A percentile compares a stretch with the other conserved stretches of the same genome.
Conservation (phyloP, 306 rosid species). For the Cucumis melo region DNA sequence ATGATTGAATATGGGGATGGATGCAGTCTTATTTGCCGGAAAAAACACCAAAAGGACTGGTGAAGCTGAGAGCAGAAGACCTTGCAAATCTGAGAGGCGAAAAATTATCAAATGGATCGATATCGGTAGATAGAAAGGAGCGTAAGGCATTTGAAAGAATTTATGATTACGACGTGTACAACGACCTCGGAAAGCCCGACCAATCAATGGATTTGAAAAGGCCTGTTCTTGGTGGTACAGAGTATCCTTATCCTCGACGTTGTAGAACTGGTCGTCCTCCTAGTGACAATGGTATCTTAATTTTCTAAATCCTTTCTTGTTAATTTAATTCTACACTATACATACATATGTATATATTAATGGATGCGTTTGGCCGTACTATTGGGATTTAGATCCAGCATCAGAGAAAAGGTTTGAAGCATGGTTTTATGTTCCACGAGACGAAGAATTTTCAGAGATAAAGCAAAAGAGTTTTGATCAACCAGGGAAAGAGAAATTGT, state of each 20-base stretch:
- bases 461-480: too few relatives aligned
- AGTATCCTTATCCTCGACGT: conserved; percentile 9
- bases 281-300: too few relatives aligned
- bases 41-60: conserved; percentile 23
- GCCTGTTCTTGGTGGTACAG: conserved; percentile 12
- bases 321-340: too few relatives aligned
- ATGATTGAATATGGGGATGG: too few relatives aligned
- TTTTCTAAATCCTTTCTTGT: not conserved
- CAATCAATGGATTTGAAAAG: not conserved
- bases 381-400: not conserved
- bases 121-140: not conserved
- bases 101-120: not conserved
- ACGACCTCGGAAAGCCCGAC: conserved; percentile 23
- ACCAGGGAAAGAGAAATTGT: not conserved
- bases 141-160: conserved; percentile 18
- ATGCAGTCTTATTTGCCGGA: conserved; percentile 19
- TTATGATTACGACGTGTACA: conserved; percentile 41
- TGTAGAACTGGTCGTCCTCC: conserved; percentile 7
- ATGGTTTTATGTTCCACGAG: conserved; percentile 48
- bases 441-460: not conserved
- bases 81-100: conserved; percentile 16
- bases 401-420: conserved; percentile 29
- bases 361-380: too few relatives aligned
- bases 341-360: too few relatives aligned
- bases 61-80: conserved; percentile 25